Evolutionary conservation across 768 basidiomycete species (phyloP), one percentile per base, ranked within the genome.

Genomic region (Coprinopsis strossmayeri): DNA sequence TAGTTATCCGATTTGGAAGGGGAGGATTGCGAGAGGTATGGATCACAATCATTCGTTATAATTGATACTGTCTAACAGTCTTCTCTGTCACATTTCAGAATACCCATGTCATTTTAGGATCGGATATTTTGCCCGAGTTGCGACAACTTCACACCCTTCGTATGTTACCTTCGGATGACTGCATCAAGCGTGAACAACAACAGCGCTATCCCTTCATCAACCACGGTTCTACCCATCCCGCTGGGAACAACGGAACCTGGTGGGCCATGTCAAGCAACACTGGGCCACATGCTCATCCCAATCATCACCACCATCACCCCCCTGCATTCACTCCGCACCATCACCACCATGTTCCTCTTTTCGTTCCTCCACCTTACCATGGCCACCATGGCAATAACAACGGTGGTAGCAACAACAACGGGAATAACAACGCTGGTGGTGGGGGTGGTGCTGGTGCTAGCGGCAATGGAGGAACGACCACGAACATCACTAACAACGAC

Each of bases 41-140:
- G n/a, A n/a, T n/a, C n/a, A n/a, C n/a, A n/a, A n/a, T n/a, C n/a
- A n/a, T n/a, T n/a, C n/a, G n/a, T n/a, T n/a, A n/a, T n/a, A n/a
- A n/a, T n/a, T n/a, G n/a, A n/a, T n/a, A n/a, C n/a, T n/a, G n/a
- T n/a, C n/a, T n/a, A n/a, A n/a, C n/a, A n/a, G n/a, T n/a, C n/a
- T n/a, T n/a, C n/a, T n/a, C n/a, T n/a, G n/a, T n/a, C 18, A 3
- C 27, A n/a, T 20, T 21, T 13, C 34, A 67, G 65, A 59, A 63
- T 26, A 59, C 63, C 26, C 53, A 62, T 32, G 61, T 65, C 20
- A 59, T 58, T 5, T 58, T 67, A 0, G 65, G 65, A 0, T 55
- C 62, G 0, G 55, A 61, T 25, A 64, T 65, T 46, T 55, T 65
- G 1, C 55, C 58, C 20, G 55, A 59, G 35, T 55, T 65, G 3